phyloP scores from a whole-genome alignment of 1,139 yeast genomes.

The Lizanozyma gosingica region DNA sequence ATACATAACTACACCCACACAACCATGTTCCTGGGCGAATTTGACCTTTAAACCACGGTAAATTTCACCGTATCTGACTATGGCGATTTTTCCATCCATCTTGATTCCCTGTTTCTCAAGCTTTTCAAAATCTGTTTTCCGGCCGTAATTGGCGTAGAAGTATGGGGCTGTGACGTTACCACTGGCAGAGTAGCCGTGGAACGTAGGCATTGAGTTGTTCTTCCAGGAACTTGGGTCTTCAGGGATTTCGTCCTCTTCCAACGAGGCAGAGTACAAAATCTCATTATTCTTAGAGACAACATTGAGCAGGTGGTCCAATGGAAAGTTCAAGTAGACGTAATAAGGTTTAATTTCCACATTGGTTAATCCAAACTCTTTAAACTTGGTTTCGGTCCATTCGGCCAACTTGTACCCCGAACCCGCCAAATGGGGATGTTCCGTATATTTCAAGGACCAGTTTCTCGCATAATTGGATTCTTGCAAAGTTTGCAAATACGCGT shows the following conservation, averaged over 20 bases:
- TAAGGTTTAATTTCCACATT: slow-evolving; percentile 37
- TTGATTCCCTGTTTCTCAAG: slow-evolving; percentile 26
- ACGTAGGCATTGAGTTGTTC: slow-evolving; percentile 36
- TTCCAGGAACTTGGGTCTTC: slow-evolving; percentile 62
- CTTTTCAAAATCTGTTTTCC: slow-evolving; percentile 25
- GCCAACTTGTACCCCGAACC: slow-evolving; percentile 32
- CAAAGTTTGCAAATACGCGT: slow-evolving; percentile 20
- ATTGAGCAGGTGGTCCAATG: slow-evolving; percentile 37
- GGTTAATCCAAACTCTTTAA: slow-evolving; percentile 40
- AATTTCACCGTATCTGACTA: slow-evolving; percentile 32
- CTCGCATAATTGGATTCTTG: slow-evolving; percentile 21
- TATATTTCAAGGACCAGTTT: slow-evolving; percentile 25
- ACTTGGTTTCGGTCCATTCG: slow-evolving; percentile 29
- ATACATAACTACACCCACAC: slow-evolving; percentile 34
- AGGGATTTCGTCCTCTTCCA: slow-evolving; percentile 60
- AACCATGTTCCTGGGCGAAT: slow-evolving; percentile 41
- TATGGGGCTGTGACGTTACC: slow-evolving; percentile 40
- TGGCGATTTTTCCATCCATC: slow-evolving; percentile 33
- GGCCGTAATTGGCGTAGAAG: slow-evolving; percentile 36
- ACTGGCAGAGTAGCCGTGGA: slow-evolving; percentile 39
- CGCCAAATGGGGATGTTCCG: slow-evolving; percentile 27
- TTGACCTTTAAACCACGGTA: slow-evolving; percentile 40
- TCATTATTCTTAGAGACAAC: slow-evolving; percentile 25
- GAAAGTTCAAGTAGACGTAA: slow-evolving; percentile 47
- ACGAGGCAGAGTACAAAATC: slow-evolving; percentile 49